Evolutionary conservation across 768 basidiomycete genomes (phyloP).

Genomic region (Lenzites betulinus): DNA sequence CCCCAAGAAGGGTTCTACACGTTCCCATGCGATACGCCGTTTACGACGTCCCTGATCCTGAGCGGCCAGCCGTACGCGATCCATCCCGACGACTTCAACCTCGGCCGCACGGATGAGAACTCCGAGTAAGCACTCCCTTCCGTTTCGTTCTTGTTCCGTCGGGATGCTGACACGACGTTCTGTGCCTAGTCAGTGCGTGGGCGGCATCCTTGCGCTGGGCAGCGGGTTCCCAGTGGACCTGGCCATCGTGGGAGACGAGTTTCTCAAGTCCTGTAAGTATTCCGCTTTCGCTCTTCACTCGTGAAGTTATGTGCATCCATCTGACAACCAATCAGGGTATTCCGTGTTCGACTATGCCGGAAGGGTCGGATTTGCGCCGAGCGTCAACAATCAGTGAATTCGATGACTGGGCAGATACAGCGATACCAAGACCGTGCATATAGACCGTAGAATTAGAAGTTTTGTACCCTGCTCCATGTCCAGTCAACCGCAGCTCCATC

Average conservation of each 20-base stretch:
- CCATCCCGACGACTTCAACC: slow-evolving; percentile 54
- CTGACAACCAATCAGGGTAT: slow-evolving; percentile 48
- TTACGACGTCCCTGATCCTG: slow-evolving; percentile 47
- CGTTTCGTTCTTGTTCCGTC: background rate
- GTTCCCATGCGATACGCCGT: slow-evolving; percentile 48
- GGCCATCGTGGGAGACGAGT: slow-evolving; percentile 63
- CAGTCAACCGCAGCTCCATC: background rate
- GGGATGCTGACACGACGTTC: background rate
- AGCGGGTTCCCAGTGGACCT: slow-evolving; percentile 51
- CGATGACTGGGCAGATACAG: background rate
- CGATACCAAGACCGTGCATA: background rate
- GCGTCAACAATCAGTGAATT: slow-evolving; percentile 42
- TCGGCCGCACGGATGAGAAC: slow-evolving; percentile 43
- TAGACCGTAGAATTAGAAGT: background rate
- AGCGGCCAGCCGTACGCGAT: slow-evolving; percentile 44
- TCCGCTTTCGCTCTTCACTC: background rate
- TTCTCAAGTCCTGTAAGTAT: slow-evolving; percentile 65
- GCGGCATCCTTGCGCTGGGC: slow-evolving; percentile 51
- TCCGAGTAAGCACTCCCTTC: slow-evolving; percentile 31
- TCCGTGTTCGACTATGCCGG: slow-evolving; percentile 60
- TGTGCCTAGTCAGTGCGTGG: slow-evolving; percentile 53
- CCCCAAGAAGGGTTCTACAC: slow-evolving; percentile 50
- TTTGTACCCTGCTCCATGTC: background rate
- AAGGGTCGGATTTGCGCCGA: slow-evolving; percentile 60
- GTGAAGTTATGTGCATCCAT: background rate